Conservation (phyloP, 495 filamentous ascomycete genomes). For the Oleoguttula mirabilis region DNA sequence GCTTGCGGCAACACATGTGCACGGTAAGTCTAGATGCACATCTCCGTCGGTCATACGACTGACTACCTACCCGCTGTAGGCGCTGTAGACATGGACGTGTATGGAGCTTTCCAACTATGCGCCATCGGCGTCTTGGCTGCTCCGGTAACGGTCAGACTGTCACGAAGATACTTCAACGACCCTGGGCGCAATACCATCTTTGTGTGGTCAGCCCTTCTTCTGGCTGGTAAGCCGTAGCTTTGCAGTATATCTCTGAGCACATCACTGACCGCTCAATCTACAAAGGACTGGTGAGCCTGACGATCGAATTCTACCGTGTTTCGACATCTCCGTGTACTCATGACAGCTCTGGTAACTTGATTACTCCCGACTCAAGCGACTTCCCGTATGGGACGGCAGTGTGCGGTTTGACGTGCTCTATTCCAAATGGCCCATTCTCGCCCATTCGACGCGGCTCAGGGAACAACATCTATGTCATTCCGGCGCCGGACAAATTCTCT, state of each 20-base stretch:
- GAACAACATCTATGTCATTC: slow-evolving; percentile 46
- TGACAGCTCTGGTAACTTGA: slow-evolving; percentile 31
- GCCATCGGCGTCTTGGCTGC: slow-evolving; percentile 49
- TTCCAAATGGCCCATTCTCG: slow-evolving; percentile 34
- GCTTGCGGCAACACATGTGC: slow-evolving; percentile 40
- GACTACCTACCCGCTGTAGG: slow-evolving; percentile 36
- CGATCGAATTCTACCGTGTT: slow-evolving; percentile 46
- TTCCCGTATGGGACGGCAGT: slow-evolving; percentile 31
- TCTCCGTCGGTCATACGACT: too few species aligned
- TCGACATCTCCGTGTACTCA: slow-evolving; percentile 29
- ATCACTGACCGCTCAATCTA: slow-evolving; percentile 6
- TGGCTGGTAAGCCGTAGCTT: slow-evolving; percentile 35
- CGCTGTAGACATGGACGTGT: slow-evolving; percentile 53
- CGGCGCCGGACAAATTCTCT: slow-evolving; percentile 36
- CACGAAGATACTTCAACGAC: slow-evolving; percentile 47
- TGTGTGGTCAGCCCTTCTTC: slow-evolving; percentile 44
- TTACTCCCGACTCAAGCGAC: slow-evolving; percentile 18
- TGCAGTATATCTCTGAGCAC: background rate
- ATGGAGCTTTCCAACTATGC: slow-evolving; percentile 51
- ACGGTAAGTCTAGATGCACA: too few species aligned
- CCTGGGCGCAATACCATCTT: slow-evolving; percentile 51
- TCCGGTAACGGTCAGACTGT: slow-evolving; percentile 43
- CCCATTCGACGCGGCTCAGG: slow-evolving; percentile 38
- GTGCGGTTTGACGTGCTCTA: slow-evolving; percentile 36
- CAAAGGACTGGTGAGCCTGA: slow-evolving; percentile 42